Evolutionary conservation across 2,329 filamentous ascomycete genomes (phyloP).

Genomic region (Diplodia seriata): DNA sequence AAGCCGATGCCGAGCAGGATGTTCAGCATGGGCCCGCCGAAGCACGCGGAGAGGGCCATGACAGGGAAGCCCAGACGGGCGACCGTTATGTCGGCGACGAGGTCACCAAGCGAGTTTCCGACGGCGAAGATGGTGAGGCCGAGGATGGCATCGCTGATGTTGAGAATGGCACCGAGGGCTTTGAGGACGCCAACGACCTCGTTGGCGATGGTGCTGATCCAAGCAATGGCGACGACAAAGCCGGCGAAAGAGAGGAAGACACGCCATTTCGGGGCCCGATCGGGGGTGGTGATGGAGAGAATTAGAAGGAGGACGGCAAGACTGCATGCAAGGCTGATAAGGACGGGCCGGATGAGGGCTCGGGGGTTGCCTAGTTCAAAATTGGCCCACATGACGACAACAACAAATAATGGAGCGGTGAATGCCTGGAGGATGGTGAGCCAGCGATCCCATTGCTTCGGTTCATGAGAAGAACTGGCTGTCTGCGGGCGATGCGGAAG

Average conservation of each 20-base stretch:
- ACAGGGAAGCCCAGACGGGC: slow-evolving; percentile 92
- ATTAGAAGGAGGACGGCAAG: slow-evolving; percentile 70
- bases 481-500: slow-evolving; percentile 37
- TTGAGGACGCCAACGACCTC: slow-evolving; percentile 97
- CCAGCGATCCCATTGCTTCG: slow-evolving; percentile 85
- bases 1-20: slow-evolving; percentile 95
- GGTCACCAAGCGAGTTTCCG: slow-evolving; percentile 91
- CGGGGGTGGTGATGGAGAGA: slow-evolving; percentile 71
- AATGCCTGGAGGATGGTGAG: slow-evolving; percentile 85
- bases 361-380: slow-evolving; percentile 62
- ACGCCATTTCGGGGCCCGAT: slow-evolving; percentile 74
- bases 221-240: slow-evolving; percentile 89
- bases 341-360: slow-evolving; percentile 64
- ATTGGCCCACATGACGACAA: slow-evolving; percentile 77
- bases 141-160: slow-evolving; percentile 93
- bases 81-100: slow-evolving; percentile 94
- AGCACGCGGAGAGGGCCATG: slow-evolving; percentile 94
- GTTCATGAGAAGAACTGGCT: slow-evolving; percentile 35
- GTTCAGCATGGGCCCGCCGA: slow-evolving; percentile 98
- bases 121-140: slow-evolving; percentile 96
- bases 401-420: slow-evolving; percentile 82
- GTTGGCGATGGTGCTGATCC: slow-evolving; percentile 94
- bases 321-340: slow-evolving; percentile 61
- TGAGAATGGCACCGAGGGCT: slow-evolving; percentile 86
- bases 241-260: slow-evolving; percentile 85